Evolutionary conservation across 805 yeast species (phyloP), one percentile per base, ranked within the genome.

Genomic region (Wickerhamomyces silvicola): DNA sequence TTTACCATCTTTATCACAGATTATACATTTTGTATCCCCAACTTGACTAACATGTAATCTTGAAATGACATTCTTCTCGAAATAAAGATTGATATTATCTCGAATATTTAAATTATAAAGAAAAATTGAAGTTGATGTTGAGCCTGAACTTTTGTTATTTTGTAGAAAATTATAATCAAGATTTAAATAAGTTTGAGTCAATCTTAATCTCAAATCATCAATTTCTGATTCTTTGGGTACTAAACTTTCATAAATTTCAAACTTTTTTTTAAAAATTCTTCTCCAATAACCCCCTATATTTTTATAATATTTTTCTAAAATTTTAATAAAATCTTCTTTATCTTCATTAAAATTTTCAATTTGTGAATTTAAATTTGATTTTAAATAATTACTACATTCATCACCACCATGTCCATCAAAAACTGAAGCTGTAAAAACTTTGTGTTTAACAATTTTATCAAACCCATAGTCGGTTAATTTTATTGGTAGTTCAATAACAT

Each of bases 341-440:
- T 45, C 43, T 1, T 54, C 48, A 1, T 50, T 32, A 30, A 54
- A 65, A 22, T 40, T 46, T 41, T 76, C 94, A 51, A 72, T 72
- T 46, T 55, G 66, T 42, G 50, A 52, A 34, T 67, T 76, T 19
- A 92, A 62, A 33, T 75, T 62, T 4, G 65, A 56, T 14, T 67
- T 59, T 10, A 88, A 61, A 47, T 70, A 81, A 16, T 63, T 67
- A 28, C 87, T 68, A 46, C 95, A 84, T 33, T 78, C 78, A 16
- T 66, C 68, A 15, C 95, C 94, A 7, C 97, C 98, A 59, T 92
- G 98, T 8, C 98, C 98, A 59, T 92, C 98, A 56, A 83, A 87
- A 2, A 92, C 70, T 28, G 75, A 74, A 47, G 84, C 78, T 43
- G 74, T 75, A 59, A 90, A 82, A 13, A 78, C 75, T 2, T 36